Conservation (phyloP, 2,329 filamentous ascomycete species). For the Fonsecaea nubica region DNA sequence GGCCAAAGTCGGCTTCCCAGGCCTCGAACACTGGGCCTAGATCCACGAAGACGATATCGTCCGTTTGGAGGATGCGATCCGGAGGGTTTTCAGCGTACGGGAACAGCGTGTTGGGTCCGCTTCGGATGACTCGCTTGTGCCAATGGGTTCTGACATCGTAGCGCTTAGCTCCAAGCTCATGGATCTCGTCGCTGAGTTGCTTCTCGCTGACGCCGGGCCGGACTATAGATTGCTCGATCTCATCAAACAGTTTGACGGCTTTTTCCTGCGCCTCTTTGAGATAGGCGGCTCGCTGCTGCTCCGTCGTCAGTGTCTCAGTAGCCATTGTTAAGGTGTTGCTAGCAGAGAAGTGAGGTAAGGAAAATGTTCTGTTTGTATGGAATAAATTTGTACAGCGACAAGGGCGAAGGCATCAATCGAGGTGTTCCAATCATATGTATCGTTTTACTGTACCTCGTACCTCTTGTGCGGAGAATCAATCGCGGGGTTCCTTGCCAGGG, state of each 20-base stretch:
- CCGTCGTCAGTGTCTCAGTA: background rate
- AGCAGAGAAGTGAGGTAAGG: background rate
- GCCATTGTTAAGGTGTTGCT: background rate
- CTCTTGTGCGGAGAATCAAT: background rate
- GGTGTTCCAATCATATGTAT: background rate
- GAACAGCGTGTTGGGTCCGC: slow-evolving; percentile 57
- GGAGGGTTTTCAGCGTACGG: slow-evolving; percentile 60
- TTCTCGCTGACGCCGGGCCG: slow-evolving; percentile 59
- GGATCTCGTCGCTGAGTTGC: slow-evolving; percentile 56
- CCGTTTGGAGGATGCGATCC: slow-evolving; percentile 55
- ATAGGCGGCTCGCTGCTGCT: slow-evolving; percentile 18
- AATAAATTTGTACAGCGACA: background rate
- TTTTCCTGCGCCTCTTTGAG: slow-evolving; percentile 58
- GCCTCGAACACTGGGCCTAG: slow-evolving; percentile 60
- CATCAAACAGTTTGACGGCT: slow-evolving; percentile 55
- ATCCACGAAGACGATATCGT: slow-evolving; percentile 61
- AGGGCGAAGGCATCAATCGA: background rate
- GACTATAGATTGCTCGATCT: slow-evolving; percentile 55
- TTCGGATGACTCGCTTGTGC: slow-evolving; percentile 61
- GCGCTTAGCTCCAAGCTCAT: slow-evolving; percentile 52
- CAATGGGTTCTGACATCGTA: slow-evolving; percentile 58
- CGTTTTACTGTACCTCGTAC: background rate
- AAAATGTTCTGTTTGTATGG: background rate
- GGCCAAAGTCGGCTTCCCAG: slow-evolving; percentile 62
- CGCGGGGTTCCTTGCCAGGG: background rate